Conservation (phyloP, 1,139 yeast genomes). For the Zhuliangozyma parablackwelliae region DNA sequence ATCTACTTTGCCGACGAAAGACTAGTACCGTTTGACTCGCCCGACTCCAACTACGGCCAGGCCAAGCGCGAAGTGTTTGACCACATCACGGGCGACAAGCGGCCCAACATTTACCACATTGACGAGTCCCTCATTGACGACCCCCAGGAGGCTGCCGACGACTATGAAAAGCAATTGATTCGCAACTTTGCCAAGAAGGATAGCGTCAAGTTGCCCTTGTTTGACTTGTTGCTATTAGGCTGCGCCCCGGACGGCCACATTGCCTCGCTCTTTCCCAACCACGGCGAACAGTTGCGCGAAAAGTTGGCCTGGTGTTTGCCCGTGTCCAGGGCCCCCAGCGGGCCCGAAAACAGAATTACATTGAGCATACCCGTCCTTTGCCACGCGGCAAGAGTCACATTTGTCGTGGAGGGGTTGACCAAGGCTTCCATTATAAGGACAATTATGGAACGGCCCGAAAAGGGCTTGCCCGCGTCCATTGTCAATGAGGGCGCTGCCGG, state of each 20-base stretch:
- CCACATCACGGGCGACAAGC: constrained; percentile 45
- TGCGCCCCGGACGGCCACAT: constrained; percentile 99
- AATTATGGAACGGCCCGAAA: constrained; percentile 96
- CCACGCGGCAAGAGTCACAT: constrained; percentile 88
- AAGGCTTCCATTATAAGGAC: constrained; percentile 91
- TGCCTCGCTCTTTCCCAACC: constrained; percentile 92
- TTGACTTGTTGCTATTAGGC: constrained; percentile 84
- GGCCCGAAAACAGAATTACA: constrained; percentile 85
- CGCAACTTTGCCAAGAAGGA: constrained; percentile 94
- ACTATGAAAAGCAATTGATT: constrained; percentile 79
- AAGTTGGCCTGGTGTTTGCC: constrained; percentile 96
- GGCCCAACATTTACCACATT: constrained; percentile 77
- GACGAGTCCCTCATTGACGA: constrained; percentile 73
- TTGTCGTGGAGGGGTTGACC: constrained; percentile 93
- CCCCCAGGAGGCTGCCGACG: constrained; percentile 93
- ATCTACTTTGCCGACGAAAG: constrained; percentile 96
- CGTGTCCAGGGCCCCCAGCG: constrained; percentile 86
- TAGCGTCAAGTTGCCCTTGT: constrained; percentile 90
- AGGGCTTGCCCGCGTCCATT: constrained; percentile 89
- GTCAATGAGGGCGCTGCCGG: constrained; percentile 97
- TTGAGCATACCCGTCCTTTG: constrained; percentile 92
- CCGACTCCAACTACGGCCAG: constrained; percentile 85
- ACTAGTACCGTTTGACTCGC: constrained; percentile 79
- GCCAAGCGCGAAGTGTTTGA: constrained; percentile 82
- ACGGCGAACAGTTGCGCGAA: constrained; percentile 79